Evolutionary conservation across 2,329 filamentous ascomycete genomes (phyloP).

Genomic region (Capronia coronata): DNA sequence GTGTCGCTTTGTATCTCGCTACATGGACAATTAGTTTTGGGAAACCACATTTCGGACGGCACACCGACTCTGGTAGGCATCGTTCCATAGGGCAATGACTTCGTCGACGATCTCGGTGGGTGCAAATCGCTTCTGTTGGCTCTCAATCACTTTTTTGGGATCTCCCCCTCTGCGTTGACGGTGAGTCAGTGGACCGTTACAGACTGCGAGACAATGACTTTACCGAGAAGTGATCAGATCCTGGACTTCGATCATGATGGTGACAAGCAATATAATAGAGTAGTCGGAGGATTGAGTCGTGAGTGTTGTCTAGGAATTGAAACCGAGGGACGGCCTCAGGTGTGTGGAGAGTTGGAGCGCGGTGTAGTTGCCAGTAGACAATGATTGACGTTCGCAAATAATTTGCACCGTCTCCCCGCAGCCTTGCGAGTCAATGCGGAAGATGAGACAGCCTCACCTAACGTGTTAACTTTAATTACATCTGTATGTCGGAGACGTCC

Average conservation of each 20-base stretch:
- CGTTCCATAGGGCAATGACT: constrained; percentile 53
- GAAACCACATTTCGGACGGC: neutral
- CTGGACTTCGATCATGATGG: constrained; percentile 63
- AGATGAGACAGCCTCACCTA: neutral
- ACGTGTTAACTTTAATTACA: too few relatives aligned
- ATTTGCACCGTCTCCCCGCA: neutral
- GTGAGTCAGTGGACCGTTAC: constrained; percentile 2
- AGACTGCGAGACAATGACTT: constrained; percentile 1
- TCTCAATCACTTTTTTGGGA: constrained; percentile 85
- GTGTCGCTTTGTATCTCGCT: constrained; percentile 70
- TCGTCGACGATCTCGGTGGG: constrained; percentile 81
- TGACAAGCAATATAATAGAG: neutral
- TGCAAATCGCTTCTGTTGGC: constrained; percentile 74
- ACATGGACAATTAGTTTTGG: constrained; percentile 14
- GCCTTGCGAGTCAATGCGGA: constrained; percentile 15
- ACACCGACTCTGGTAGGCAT: constrained; percentile 20
- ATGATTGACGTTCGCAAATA: neutral
- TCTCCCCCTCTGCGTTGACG: constrained; percentile 62
- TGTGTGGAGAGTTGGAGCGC: neutral
- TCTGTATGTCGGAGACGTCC: too few relatives aligned
- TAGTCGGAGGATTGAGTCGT: neutral
- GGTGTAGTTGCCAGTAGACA: neutral
- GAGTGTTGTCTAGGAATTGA: neutral
- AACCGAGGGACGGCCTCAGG: neutral
- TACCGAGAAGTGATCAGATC: constrained; percentile 69